Base-by-base conservation (phyloP, 2,329 filamentous ascomycete species). In the Aspergillus spinulosporus region DNA sequence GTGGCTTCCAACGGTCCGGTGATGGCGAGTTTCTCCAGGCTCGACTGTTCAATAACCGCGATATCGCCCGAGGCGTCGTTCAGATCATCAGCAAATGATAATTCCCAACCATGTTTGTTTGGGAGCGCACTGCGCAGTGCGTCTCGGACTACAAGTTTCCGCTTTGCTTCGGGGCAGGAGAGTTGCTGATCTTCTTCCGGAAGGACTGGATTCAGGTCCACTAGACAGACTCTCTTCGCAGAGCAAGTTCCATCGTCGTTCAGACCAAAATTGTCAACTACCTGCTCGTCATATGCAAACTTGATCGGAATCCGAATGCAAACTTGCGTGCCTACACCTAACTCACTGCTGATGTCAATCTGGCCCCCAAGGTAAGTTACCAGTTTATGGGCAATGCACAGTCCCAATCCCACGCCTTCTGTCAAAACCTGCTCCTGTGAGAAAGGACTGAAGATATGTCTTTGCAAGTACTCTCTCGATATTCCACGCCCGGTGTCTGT, bases 401-500 rank as follows among this genome's bases (percentile, higher is more conserved):
- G 72, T 0, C 87, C 87, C 0, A 89, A 74, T 0, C 87, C 87
- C 0, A 83, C 83, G 0, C 87, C 87, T 0, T 82, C 78, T 0
- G 80, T 74, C 0, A 88, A 68, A 0, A 74, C 65, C 36, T 86
- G 78, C 62, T 88, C 87, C 59, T 89, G 86, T 0, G 78, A 71
- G 58, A 89, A 89, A 0, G 86, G 83, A 0, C 78, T 79, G 63
- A 85, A 89, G 0, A 88, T 68, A 5, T 78, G 77, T 12, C 82
- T 78, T 28, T 77, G 73, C 1, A 88, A 72, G 60, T 83, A 89
- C 1, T 86, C 80, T 0, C 79, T 70, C 0, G 78, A 77, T 15
- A 89, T 89, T 0, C 87, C 87, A 26, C 77, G 77, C 1, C 87
- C 87, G 0, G 86, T 85, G 59, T 89, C 87, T 0, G 74, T 75